phyloP scores from a whole-genome alignment of 441 rosid species.

The Populus tomentosa region DNA sequence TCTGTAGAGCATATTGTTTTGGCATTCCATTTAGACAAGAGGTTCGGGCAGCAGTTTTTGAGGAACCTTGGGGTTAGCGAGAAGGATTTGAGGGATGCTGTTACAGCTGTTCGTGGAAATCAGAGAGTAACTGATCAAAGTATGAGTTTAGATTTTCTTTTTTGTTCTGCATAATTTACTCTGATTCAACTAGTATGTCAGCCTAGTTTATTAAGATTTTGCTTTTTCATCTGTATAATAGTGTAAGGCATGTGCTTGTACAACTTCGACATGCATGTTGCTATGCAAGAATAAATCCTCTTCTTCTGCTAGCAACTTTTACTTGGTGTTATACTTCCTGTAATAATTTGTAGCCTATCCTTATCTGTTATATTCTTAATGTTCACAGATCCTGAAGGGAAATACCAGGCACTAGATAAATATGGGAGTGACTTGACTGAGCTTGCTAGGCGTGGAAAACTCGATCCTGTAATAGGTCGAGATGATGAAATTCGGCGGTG shows the following conservation, averaged over 20 bases:
- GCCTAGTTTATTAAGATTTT: not conserved
- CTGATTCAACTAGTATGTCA: not conserved
- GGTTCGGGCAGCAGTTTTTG: constrained; percentile 71
- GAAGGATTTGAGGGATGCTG: constrained; percentile 62
- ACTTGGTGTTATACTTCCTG: too few species aligned
- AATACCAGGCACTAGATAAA: constrained; percentile 49
- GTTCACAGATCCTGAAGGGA: constrained; percentile 62
- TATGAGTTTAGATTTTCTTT: constrained; percentile 24
- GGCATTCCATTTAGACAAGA: constrained; percentile 60
- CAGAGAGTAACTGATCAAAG: constrained; percentile 91
- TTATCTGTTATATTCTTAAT: constrained; percentile 11
- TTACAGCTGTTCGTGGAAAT: constrained; percentile 70
- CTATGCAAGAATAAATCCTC: too few species aligned
- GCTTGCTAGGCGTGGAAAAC: constrained; percentile 67
- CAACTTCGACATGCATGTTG: not conserved
- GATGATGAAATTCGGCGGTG: constrained; percentile 68
- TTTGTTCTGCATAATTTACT: not conserved
- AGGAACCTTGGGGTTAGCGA: constrained; percentile 51
- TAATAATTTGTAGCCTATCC: not conserved
- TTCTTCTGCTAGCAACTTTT: too few species aligned
- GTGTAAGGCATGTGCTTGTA: not conserved
- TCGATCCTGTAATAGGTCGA: constrained; percentile 62
- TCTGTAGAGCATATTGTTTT: constrained; percentile 73
- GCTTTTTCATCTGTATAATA: not conserved
- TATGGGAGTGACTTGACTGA: constrained; percentile 64